phyloP scores from a whole-genome alignment of 176 grass and related monocot genomes.

The bread wheat (Triticum aestivum) region IWGSC_CS_RefSeq_v2.1 NC_057803.1:103353370-103353869 shows the following conservation, averaged over 20 bases:
- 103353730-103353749: background rate
- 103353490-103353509: slow-evolving; percentile 35
- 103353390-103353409: slow-evolving; percentile 73
- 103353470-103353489: slow-evolving; percentile 35
- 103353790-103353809: slow-evolving; percentile 12
- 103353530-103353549: slow-evolving; percentile 24
- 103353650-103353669: background rate
- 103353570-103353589: slow-evolving; percentile 38
- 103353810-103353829: background rate
- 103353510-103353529: slow-evolving; percentile 52
- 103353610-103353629: slow-evolving; percentile 46
- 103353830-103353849: background rate
- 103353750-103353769: background rate
- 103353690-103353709: background rate
- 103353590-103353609: slow-evolving; percentile 34
- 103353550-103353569: slow-evolving; percentile 40
- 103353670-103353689: background rate
- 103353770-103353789: background rate
- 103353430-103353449: slow-evolving; percentile 86
- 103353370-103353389: slow-evolving; percentile 80
- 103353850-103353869: slow-evolving; percentile 43
- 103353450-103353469: slow-evolving; percentile 41
- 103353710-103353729: background rate
- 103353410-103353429: slow-evolving; percentile 78
- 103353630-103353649: background rate